These are phyloP conservation scores for Eustoma russellianum DNA, from an alignment of 257 asterid genomes.

Conservation along the genomic window DNA sequence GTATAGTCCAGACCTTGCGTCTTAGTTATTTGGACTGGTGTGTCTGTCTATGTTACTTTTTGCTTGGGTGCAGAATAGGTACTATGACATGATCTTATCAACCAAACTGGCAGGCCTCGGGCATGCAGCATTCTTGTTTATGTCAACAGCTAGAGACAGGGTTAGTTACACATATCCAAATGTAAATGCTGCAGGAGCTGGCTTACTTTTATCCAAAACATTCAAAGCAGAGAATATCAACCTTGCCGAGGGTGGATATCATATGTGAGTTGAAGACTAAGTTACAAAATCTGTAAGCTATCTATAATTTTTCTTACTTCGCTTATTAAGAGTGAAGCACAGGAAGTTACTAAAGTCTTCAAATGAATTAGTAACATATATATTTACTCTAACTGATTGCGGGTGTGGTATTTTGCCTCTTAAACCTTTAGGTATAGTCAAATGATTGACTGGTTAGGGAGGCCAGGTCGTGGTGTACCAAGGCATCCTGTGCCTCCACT, in stretches of 20 bases:
- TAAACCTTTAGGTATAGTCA: constrained; percentile 45
- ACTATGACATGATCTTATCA: constrained; percentile 69
- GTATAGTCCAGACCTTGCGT: no score
- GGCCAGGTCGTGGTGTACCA: constrained; percentile 64
- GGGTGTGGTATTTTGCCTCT: neutral
- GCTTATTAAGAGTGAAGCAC: no score
- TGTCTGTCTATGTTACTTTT: constrained; percentile 7
- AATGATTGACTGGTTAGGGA: constrained; percentile 73
- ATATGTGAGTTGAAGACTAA: constrained; percentile 37
- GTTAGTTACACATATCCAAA: constrained; percentile 79
- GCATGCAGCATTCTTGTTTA: constrained; percentile 69
- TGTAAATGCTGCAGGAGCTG: constrained; percentile 82
- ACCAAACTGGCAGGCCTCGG: constrained; percentile 84
- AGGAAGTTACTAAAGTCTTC: no score
- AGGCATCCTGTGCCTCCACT: constrained; percentile 60
- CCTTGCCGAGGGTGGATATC: constrained; percentile 67
- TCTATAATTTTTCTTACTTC: no score
- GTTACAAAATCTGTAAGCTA: neutral
- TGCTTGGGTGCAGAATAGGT: constrained; percentile 50
- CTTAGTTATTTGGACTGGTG: neutral
- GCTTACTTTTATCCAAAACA: constrained; percentile 53
- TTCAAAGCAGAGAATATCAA: constrained; percentile 48
- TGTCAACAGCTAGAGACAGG: constrained; percentile 70
- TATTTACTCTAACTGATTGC: no score
- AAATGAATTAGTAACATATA: no score